Percentiles rank a stretch among this genome's conserved stretches.
Conservation (phyloP, 257 asterid species). For the Plectranthus barbatus region DNA sequence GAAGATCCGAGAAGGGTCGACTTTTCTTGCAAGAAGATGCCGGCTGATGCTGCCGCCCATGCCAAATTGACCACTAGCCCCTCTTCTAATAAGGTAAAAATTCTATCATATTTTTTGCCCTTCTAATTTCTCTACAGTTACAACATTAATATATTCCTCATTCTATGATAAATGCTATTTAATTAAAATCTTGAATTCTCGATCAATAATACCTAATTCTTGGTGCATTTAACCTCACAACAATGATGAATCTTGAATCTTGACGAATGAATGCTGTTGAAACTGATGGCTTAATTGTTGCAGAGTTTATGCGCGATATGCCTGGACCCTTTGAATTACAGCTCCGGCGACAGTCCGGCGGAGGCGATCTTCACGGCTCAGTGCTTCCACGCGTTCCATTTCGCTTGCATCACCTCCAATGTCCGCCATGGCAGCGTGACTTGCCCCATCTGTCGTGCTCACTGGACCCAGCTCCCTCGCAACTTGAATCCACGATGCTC, state of each 20-base stretch:
- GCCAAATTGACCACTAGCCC: slow-evolving; percentile 30
- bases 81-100: slow-evolving; percentile 44
- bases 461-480: slow-evolving; percentile 89
- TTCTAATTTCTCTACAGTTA: not conserved
- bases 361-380: slow-evolving; percentile 93
- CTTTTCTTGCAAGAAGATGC: slow-evolving; percentile 24
- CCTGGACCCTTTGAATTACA: slow-evolving; percentile 60
- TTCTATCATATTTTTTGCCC: not conserved
- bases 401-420: slow-evolving; percentile 86
- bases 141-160: not conserved
- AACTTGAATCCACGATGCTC: slow-evolving; percentile 38
- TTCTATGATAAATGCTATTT: not conserved
- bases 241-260: not conserved
- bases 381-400: slow-evolving; percentile 86
- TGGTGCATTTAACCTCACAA: not conserved
- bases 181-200: not conserved
- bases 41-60: slow-evolving; percentile 21
- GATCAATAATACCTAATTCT: not conserved
- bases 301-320: slow-evolving; percentile 81
- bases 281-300: slow-evolving; percentile 13
- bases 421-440: slow-evolving; percentile 85
- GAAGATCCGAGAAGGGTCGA: slow-evolving; percentile 29
- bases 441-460: slow-evolving; percentile 93
- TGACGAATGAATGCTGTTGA: not conserved
- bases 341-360: slow-evolving; percentile 60